These are phyloP conservation scores for Verticillium nubilum DNA, from an alignment of 2,329 filamentous ascomycete genomes.

Conservation along the genomic window DNA sequence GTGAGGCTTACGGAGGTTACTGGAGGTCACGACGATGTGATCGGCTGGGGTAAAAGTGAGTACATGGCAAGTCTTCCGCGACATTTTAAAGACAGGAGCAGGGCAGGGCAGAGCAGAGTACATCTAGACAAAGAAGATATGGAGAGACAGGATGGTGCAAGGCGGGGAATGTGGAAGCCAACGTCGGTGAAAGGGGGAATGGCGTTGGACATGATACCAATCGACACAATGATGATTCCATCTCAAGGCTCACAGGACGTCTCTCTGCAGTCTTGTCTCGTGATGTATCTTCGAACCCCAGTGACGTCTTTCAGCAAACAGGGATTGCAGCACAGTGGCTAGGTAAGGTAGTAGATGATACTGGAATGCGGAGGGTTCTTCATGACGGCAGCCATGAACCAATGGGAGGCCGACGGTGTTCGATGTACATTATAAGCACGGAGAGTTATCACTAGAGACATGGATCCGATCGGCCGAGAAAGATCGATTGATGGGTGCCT, in stretches of 20 bases:
- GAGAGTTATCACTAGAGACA: no score
- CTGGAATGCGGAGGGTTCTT: not conserved
- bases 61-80: not conserved
- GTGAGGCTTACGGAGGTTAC: not conserved
- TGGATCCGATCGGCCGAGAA: not conserved
- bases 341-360: not conserved
- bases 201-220: not conserved
- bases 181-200: not conserved
- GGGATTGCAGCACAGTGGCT: no score
- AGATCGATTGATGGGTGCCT: not conserved
- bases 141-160: not conserved
- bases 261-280: not conserved
- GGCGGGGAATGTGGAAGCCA: not conserved
- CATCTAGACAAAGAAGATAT: not conserved
- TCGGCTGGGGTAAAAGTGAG: not conserved
- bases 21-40: not conserved
- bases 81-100: not conserved
- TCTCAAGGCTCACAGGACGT: not conserved
- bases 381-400: not conserved
- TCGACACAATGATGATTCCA: not conserved
- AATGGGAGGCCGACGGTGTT: not conserved
- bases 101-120: not conserved
- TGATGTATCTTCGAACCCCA: not conserved
- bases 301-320: no score
- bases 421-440: not conserved